phyloP scores from a whole-genome alignment of 1,284 basidiomycete genomes.

The Pulchroboletus neoregius region DNA sequence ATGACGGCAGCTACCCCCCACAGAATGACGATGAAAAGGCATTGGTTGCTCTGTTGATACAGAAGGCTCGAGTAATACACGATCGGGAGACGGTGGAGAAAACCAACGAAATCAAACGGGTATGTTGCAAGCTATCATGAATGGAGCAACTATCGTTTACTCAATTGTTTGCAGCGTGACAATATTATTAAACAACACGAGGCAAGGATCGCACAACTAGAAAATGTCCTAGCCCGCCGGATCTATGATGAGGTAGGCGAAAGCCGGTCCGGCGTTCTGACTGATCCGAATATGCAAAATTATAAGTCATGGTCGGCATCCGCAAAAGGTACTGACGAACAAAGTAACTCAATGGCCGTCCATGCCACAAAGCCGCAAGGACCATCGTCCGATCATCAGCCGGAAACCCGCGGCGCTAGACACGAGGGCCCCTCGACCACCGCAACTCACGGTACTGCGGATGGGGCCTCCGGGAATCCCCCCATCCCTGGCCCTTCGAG shows the following conservation, averaged over 20 bases:
- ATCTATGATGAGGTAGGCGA: conserved; percentile 37
- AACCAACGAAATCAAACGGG: conserved; percentile 49
- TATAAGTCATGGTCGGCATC: conserved; percentile 12
- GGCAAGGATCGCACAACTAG: conserved; percentile 40
- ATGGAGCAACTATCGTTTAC: conserved; percentile 4
- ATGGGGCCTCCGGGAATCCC: conserved; percentile 14
- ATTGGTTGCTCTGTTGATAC: conserved; percentile 42
- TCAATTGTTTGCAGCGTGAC: conserved; percentile 38
- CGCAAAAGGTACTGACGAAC: conserved; percentile 16
- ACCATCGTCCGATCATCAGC: conserved; percentile 14
- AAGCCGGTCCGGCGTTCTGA: conserved; percentile 11
- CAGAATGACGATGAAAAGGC: conserved; percentile 48
- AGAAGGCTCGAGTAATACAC: conserved; percentile 40
- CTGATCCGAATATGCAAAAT: conserved; percentile 14
- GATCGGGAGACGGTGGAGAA: conserved; percentile 49
- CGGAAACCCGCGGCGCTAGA: conserved; percentile 20
- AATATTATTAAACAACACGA: conserved; percentile 39
- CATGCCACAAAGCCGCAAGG: conserved; percentile 13
- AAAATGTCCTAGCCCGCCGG: conserved; percentile 39
- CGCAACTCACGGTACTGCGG: conserved; percentile 8
- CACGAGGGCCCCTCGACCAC: conserved; percentile 10
- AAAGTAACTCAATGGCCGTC: conserved; percentile 12
- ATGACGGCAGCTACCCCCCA: conserved; percentile 10
- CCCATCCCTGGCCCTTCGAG: conserved; percentile 11
- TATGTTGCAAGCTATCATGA: conserved; percentile 21